Base-by-base conservation (phyloP, 225 moss, liverwort and hornwort species). In the Rhytidiadelphus loreus region DNA sequence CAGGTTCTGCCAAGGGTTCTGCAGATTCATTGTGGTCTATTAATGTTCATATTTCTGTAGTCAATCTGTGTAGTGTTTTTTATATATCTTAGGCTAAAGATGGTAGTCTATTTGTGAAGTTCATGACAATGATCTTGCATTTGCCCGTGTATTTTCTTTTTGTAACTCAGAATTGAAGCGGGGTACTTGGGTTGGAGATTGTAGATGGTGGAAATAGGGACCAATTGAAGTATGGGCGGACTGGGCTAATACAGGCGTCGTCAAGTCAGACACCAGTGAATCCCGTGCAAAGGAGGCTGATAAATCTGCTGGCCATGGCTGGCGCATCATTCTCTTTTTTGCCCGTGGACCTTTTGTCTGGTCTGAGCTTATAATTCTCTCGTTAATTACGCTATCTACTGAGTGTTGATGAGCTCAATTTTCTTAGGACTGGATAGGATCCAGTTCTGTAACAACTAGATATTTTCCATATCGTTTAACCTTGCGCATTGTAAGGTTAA, bases 211-310 rank as follows among this genome's bases (percentile, higher is more conserved):
- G 91, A 92, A 63, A 24, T 89, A 90, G 90, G 59, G 72, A 71
- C 83, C 69, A 50, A 75, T 73, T 53, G 62, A 83, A 87, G 59
- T 81, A 15, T 80, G 68, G 86, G 65, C 92, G 83, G 77, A 72
- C 86, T 58, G 90, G 77, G 65, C 87, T 89, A 64, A 79, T 90
- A 39, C 90, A 88, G 29, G 93, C 94, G 85, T 91, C 93, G 81
- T 92, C 94, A 90, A 93, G 84, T 90, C 90, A 90, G 89, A 90
- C 86, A 77, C 77, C 90, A 60, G 87, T 81, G 89, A 84, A 92
- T 88, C 83, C 81, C 85, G 90, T 94, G 89, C 92, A 93, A 91
- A 92, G 94, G 93, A 93, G 94, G 92, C 86, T 94, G 88, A 93
- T 94, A 87, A 87, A 92, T 59, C 63, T 94, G 89, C 90, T 94